Evolutionary conservation across 345 rosid genomes (phyloP).

Genomic region (Schrenkiella parvula): DNA sequence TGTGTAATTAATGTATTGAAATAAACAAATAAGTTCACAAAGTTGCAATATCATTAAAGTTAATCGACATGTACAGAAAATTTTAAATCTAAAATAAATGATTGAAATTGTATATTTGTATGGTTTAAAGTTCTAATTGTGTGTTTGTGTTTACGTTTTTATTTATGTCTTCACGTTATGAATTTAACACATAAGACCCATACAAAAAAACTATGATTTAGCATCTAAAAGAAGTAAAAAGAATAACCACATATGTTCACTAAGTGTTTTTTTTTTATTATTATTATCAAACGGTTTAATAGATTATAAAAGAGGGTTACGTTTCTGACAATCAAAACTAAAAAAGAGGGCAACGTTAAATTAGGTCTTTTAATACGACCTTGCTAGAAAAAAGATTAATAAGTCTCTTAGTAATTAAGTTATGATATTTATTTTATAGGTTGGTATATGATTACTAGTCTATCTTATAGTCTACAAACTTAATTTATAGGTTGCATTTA

Average conservation of each 20-base stretch:
- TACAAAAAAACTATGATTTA: background rate
- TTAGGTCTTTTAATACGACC: background rate
- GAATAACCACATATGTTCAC: background rate
- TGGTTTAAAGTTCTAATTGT: background rate
- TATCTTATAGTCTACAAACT: background rate
- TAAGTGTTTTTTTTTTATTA: background rate
- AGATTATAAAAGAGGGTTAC: background rate
- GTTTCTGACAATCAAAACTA: background rate
- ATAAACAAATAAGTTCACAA: background rate
- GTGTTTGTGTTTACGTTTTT: background rate
- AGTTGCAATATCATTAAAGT: background rate
- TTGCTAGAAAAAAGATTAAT: background rate
- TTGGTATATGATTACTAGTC: background rate
- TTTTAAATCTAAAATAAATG: background rate
- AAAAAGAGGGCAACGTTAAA: background rate
- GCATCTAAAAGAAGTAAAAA: background rate
- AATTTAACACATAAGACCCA: background rate
- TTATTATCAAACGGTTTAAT: no score
- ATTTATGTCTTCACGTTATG: background rate
- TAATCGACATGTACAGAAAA: background rate
- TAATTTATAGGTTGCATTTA: background rate
- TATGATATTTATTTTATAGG: background rate
- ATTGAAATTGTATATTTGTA: background rate
- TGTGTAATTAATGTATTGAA: no score
- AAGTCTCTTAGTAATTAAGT: background rate